Evolutionary conservation across 116 monocot genomes (phyloP).

Genomic region (Trichopus zeylanicus): DNA sequence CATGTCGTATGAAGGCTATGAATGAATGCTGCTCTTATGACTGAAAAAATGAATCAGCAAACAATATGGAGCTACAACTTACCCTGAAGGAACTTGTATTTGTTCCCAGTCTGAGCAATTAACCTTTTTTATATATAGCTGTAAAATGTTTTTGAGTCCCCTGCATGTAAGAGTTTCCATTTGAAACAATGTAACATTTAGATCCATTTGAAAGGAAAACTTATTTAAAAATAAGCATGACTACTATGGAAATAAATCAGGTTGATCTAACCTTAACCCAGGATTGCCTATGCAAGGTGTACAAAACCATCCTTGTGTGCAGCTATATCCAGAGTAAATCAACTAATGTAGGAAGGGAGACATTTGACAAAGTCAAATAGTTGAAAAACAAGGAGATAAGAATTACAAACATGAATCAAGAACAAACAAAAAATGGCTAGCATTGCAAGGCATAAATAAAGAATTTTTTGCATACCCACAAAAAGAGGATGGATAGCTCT

Average conservation of each 20-base stretch:
- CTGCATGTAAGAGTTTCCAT: constrained; percentile 34
- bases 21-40: too few relatives aligned
- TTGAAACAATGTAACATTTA: not conserved
- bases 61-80: too few relatives aligned
- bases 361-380: not conserved
- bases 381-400: not conserved
- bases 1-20: too few relatives aligned
- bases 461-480: too few relatives aligned
- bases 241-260: not conserved
- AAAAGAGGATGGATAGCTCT: too few relatives aligned
- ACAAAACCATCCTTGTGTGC: constrained; percentile 95
- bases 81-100: constrained; percentile 72
- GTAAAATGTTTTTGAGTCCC: constrained; percentile 82
- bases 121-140: constrained; percentile 54
- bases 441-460: too few relatives aligned
- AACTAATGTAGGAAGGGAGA: constrained; percentile 36
- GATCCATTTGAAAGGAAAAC: too few relatives aligned
- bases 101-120: constrained; percentile 78
- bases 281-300: constrained; percentile 75
- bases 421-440: not conserved
- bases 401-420: not conserved
- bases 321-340: constrained; percentile 92
- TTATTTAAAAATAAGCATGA: not conserved
- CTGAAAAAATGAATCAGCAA: too few relatives aligned
- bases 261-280: constrained; percentile 46